Evolutionary conservation across 1,139 yeast species (phyloP).

Genomic region (Suhomyces taliae): DNA sequence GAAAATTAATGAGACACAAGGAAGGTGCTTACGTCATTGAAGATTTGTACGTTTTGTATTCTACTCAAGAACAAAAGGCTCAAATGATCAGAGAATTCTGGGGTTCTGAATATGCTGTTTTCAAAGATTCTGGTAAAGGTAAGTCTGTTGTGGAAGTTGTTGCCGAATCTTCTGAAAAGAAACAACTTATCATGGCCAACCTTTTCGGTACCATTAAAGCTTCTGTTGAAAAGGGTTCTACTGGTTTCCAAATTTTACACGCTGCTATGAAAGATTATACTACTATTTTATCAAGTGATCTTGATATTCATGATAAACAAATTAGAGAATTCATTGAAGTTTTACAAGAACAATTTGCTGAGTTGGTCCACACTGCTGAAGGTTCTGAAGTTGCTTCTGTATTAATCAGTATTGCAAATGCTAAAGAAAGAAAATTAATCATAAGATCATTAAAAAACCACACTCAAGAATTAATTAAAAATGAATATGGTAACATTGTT

Average conservation of each 20-base stretch:
- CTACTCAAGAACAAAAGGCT: slow-evolving; percentile 78
- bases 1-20: slow-evolving; percentile 93
- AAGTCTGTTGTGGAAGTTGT: slow-evolving; percentile 67
- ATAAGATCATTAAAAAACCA: slow-evolving; percentile 74
- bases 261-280: slow-evolving; percentile 93
- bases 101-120: slow-evolving; percentile 95
- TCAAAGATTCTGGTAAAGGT: slow-evolving; percentile 71
- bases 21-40: slow-evolving; percentile 99
- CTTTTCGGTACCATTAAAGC: slow-evolving; percentile 82
- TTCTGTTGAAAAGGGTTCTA: slow-evolving; percentile 91
- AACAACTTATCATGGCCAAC: slow-evolving; percentile 72
- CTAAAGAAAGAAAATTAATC: slow-evolving; percentile 86
- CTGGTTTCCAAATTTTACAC: slow-evolving; percentile 94
- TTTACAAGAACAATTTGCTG: slow-evolving; percentile 86
- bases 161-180: slow-evolving; percentile 76
- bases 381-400: slow-evolving; percentile 89
- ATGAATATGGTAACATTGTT: slow-evolving; percentile 85
- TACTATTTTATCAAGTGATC: slow-evolving; percentile 57
- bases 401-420: slow-evolving; percentile 77
- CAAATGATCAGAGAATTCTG: slow-evolving; percentile 95
- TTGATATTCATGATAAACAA: slow-evolving; percentile 54
- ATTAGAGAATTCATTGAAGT: slow-evolving; percentile 81
- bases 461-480: slow-evolving; percentile 68
- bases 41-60: slow-evolving; percentile 83
- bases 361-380: slow-evolving; percentile 91